Base-by-base conservation (phyloP, 108 stramenopile species). In the Nitzschia sp. region DNA sequence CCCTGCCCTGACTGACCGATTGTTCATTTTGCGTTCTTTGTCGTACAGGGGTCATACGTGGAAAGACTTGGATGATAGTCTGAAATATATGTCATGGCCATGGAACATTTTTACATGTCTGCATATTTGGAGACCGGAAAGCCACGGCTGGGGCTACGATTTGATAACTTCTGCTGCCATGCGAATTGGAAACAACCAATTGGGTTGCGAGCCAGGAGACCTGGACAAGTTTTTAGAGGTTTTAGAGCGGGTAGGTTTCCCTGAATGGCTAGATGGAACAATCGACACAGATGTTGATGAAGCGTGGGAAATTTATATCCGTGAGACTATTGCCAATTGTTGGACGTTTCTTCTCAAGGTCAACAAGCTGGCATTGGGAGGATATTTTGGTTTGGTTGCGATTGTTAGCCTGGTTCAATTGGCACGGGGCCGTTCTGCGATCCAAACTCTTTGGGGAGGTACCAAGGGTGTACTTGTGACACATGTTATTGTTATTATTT, bases 111-210 rank as follows among this genome's bases (percentile, higher is more conserved):
- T 86, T 5, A 50, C 79, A 35, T 75, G 73, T 56, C 38, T 83
- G 25, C 64, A 70, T 30, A 22, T 86, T 28, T 86, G 79, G 77
- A 83, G 79, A 36, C 65, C 79, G 0, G 25, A 32, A 5, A 45
- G 23, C 32, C 65, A 68, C 6, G 58, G 73, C 22, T 86, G 82
- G 81, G 85, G 85, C 1, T 83, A 67, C 36, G 85, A 86, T 52
- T 71, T 80, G 56, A 30, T 86, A 0, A 78, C 82, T 0, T 45
- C 80, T 1, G 47, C 80, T 1, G 63, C 69, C 0, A 31, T 82
- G 73, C 67, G 85, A 52, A 75, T 83, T 61, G 72, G 77, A n/a
- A 86, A 86, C 64, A 31, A 53, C 9, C 82, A 86, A 58, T 31
- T 47, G 50, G 81, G 81, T 23, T 63, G 74, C 28, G 68, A 75